Conservation (phyloP, 768 basidiomycete genomes). For the Rhodosporidiobolus sp. region DNA sequence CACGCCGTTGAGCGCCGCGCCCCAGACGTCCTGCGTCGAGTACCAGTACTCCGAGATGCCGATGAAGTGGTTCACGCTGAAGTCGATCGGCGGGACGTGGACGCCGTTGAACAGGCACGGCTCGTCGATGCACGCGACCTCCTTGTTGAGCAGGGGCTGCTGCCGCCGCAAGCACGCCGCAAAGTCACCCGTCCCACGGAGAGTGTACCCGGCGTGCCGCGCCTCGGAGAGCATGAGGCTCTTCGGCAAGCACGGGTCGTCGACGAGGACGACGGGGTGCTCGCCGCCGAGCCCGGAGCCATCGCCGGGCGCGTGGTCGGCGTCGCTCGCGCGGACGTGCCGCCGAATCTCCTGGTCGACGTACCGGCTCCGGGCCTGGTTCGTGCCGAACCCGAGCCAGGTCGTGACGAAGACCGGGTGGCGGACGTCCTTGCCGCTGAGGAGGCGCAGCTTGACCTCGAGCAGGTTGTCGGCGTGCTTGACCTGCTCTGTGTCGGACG, state of each 20-base stretch:
- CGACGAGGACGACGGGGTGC: slow-evolving; percentile 51
- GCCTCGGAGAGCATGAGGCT: slow-evolving; percentile 63
- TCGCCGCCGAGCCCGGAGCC: slow-evolving; percentile 14
- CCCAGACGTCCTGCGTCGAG: slow-evolving; percentile 94
- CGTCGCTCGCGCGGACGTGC: slow-evolving; percentile 35
- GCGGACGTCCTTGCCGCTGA: slow-evolving; percentile 79
- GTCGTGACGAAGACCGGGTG: slow-evolving; percentile 97
- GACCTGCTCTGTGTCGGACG: slow-evolving; percentile 58
- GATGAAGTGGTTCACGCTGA: slow-evolving; percentile 86
- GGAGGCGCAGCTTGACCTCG: slow-evolving; percentile 72
- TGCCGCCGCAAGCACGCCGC: slow-evolving; percentile 72
- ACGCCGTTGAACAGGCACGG: slow-evolving; percentile 94
- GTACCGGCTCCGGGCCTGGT: slow-evolving; percentile 92
- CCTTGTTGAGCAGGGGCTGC: slow-evolving; percentile 76
- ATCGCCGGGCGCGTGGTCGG: slow-evolving; percentile 16
- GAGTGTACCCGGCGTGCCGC: slow-evolving; percentile 59
- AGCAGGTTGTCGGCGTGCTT: slow-evolving; percentile 62
- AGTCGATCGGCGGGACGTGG: slow-evolving; percentile 89
- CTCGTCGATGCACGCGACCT: slow-evolving; percentile 71
- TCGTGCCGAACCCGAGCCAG: slow-evolving; percentile 97
- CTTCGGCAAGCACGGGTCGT: slow-evolving; percentile 87
- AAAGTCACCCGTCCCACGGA: slow-evolving; percentile 87
- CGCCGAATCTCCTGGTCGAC: slow-evolving; percentile 61
- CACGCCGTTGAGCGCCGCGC: slow-evolving; percentile 69
- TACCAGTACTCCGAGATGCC: slow-evolving; percentile 99